A percentile compares a stretch with the other conserved stretches of the same genome.
phyloP scores from a whole-genome alignment of 768 basidiomycete species.

The Phylloporus arenicola region DNA sequence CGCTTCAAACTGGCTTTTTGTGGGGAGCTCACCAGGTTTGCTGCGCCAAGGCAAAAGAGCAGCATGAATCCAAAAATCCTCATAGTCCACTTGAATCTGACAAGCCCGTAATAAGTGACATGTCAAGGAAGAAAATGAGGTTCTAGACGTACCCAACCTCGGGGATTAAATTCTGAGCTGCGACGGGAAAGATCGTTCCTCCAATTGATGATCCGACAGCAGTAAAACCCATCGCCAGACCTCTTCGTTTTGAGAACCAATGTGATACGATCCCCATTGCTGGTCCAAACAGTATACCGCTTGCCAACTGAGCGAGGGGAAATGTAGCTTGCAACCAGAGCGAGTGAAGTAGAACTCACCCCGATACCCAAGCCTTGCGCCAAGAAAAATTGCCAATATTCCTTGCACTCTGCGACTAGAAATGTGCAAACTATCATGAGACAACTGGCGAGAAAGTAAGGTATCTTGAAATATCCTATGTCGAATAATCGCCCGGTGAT shows the following conservation, averaged over 20 bases:
- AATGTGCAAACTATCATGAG: constrained; percentile 54
- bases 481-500: constrained; percentile 69
- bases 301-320: constrained; percentile 26
- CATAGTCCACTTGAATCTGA: constrained; percentile 73
- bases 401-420: constrained; percentile 61
- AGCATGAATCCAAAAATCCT: constrained; percentile 64
- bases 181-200: constrained; percentile 62
- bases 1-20: neutral
- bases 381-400: constrained; percentile 75
- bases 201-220: constrained; percentile 67
- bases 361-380: constrained; percentile 69
- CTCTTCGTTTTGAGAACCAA: constrained; percentile 63
- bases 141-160: constrained; percentile 44
- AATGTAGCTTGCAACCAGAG: no score
- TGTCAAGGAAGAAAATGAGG: neutral
- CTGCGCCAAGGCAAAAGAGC: constrained; percentile 43
- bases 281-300: constrained; percentile 60
- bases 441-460: constrained; percentile 44
- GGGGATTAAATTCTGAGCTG: constrained; percentile 49
- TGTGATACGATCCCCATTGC: constrained; percentile 58
- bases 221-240: constrained; percentile 54
- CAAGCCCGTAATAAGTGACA: neutral
- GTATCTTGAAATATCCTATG: constrained; percentile 56
- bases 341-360: constrained; percentile 34
- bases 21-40: constrained; percentile 42